phyloP scores from a whole-genome alignment of 2,329 filamentous ascomycete genomes.

The Raffaelea arxii region DNA sequence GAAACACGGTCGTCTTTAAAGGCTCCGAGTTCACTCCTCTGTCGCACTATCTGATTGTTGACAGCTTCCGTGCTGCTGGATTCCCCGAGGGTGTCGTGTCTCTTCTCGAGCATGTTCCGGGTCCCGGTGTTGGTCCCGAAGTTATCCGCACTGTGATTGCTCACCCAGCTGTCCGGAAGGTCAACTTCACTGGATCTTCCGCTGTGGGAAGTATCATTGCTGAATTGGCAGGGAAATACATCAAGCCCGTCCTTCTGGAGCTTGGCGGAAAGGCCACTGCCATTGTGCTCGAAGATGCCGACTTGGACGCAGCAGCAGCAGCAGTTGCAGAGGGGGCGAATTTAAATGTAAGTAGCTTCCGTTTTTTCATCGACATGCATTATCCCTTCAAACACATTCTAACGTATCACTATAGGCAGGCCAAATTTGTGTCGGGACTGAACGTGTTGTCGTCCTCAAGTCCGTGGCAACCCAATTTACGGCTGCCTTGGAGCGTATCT shows the following conservation, averaged over 20 bases:
- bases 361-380: too few relatives aligned
- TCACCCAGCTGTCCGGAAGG: conserved; percentile 59
- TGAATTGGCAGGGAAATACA: conserved; percentile 55
- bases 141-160: conserved; percentile 61
- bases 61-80: conserved; percentile 62
- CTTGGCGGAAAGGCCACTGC: conserved; percentile 75
- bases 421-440: conserved; percentile 81
- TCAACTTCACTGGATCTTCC: conserved; percentile 81
- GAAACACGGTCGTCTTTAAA: conserved; percentile 70
- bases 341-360: too few relatives aligned
- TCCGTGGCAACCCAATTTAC: conserved; percentile 35
- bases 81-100: conserved; percentile 68
- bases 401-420: too few relatives aligned
- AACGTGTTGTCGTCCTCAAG: conserved; percentile 56
- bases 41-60: conserved; percentile 53
- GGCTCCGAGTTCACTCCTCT: conserved; percentile 55
- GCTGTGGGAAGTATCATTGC: conserved; percentile 64
- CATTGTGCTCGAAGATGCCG: conserved; percentile 71
- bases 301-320: conserved; percentile 61
- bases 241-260: conserved; percentile 75
- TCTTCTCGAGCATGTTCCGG: conserved; percentile 45
- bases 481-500: conserved; percentile 22
- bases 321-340: conserved; percentile 61
- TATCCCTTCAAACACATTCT: too few relatives aligned
- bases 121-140: conserved; percentile 52